Evolutionary conservation across 495 filamentous ascomycete genomes (phyloP), one percentile per base, ranked within the genome.

Genomic region (Neurospora discreta): DNA sequence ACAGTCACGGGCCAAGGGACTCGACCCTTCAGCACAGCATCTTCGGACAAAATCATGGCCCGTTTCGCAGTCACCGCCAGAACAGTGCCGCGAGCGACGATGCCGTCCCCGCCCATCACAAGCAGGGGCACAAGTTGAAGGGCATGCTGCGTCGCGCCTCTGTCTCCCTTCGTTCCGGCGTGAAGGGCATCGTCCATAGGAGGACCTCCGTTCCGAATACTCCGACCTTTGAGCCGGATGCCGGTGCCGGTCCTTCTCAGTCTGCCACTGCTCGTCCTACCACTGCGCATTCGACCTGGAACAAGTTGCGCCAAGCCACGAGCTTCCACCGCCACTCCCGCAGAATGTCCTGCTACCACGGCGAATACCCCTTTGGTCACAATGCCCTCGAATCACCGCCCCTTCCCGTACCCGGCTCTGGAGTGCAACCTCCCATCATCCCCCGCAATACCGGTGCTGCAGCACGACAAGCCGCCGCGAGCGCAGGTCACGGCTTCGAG

Each of bases 401-500:
- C 3, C 74, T 78, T 52, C 84, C 85, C 0, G 75, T 85, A 1
- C 85, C 86, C 42, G 85, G 86, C 44, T 82, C 80, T 30, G 81
- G 83, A 60, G 79, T 79, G 44, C 83, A 82, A 11, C 86, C 86
- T 1, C 85, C 86, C 0, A 81, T 87, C 52, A 88, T 88, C 36
- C 86, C 86, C 6, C 80, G 78, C 39, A 83, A 84, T 30, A 87
- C 81, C 39, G 87, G 88, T n/a, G 90, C 89, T 18, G 90, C 90
- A 0, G 91, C 91, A 7, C 89, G 91, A 68, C 87, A 91, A 52
- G 89, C 90, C 11, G 90, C 89, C 13, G 91, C 90, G 2, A 87
- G 87, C 26, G 89, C 89, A 15, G 30, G 78, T 16, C 88, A 92
- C 73, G 91, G 91, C 75, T 89, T 91, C 71, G 77, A 87, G 52